Conservation (phyloP, 2,329 filamentous ascomycete species). For the Penicillium verrucosum region DNA sequence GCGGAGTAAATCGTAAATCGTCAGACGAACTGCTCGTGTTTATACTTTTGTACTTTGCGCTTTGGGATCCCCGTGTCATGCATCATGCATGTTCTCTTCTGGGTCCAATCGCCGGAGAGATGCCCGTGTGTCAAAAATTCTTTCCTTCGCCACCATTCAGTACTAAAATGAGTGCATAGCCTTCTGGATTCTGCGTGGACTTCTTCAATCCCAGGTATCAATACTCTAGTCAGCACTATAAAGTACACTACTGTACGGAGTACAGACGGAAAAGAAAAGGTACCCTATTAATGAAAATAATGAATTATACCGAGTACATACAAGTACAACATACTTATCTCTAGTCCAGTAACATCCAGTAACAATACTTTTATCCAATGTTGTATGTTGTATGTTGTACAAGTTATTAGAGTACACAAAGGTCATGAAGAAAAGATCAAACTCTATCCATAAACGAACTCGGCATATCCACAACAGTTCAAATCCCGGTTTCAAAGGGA, state of each 20-base stretch:
- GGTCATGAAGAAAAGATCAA: neutral
- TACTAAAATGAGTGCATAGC: neutral
- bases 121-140: neutral
- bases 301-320: neutral
- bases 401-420: neutral
- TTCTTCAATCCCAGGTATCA: neutral
- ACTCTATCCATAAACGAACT: neutral
- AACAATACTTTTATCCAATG: neutral
- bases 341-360: neutral
- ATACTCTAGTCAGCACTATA: neutral
- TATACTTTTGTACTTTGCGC: neutral
- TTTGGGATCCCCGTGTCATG: conserved; percentile 1
- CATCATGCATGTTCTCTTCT: neutral
- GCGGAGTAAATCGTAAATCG: neutral
- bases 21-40: neutral
- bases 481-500: neutral
- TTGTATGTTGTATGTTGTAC: neutral
- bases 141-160: neutral
- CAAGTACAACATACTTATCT: neutral
- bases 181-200: neutral
- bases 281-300: neutral
- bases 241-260: neutral
- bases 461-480: neutral
- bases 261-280: neutral
- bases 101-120: neutral